phyloP scores from a whole-genome alignment of 768 basidiomycete genomes.

The Leccinum boreale region DNA sequence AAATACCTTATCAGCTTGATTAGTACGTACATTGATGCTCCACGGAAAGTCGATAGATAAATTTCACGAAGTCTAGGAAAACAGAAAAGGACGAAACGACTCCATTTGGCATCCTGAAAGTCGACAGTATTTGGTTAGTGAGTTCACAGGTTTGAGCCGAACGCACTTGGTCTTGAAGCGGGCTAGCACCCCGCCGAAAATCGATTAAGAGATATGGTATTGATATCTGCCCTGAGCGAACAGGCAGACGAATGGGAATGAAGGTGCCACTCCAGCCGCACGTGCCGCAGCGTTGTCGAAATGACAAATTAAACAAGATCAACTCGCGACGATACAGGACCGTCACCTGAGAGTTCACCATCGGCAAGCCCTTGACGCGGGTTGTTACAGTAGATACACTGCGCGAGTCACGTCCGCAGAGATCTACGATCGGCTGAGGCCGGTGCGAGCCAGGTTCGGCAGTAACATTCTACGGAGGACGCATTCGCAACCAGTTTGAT shows the following conservation, averaged over 20 bases:
- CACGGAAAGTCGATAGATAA: background rate
- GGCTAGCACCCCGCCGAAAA: background rate
- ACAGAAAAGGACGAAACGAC: background rate
- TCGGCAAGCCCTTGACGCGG: background rate
- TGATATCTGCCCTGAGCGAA: background rate
- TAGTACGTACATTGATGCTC: background rate
- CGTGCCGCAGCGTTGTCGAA: background rate
- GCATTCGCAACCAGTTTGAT: slow-evolving; percentile 4
- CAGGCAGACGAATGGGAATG: background rate
- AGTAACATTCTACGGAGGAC: background rate
- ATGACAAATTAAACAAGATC: slow-evolving; percentile 1
- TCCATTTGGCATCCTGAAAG: slow-evolving; percentile 7
- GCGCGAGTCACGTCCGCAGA: slow-evolving; percentile 6
- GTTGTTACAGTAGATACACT: background rate
- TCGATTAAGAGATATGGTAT: background rate
- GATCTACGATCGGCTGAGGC: slow-evolving; percentile 1
- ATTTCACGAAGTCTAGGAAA: background rate
- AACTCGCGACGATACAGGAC: too few relatives aligned
- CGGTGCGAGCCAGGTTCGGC: background rate
- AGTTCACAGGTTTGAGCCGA: slow-evolving; percentile 2
- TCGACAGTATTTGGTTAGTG: background rate
- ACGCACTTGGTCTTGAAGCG: background rate
- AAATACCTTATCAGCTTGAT: slow-evolving; percentile 14
- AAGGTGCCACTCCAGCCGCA: background rate
- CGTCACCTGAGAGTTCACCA: background rate